These are phyloP conservation scores for Debaryomycetaceae sp. DNA, from an alignment of 1,139 yeast species.

Conservation along the genomic window DNA sequence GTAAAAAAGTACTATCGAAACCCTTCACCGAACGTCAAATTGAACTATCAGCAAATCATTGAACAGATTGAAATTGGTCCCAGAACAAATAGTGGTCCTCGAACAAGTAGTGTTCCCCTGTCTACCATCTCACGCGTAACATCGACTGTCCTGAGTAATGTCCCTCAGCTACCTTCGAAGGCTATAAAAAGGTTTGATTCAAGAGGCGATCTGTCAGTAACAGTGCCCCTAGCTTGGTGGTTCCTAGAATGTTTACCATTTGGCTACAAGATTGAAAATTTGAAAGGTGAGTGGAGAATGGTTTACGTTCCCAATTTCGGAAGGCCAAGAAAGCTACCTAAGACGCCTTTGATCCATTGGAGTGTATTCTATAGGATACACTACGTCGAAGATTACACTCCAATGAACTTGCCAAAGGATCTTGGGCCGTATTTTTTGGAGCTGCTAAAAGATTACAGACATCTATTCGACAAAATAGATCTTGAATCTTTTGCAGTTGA, in stretches of 20 bases:
- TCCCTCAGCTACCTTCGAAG: constrained; percentile 5
- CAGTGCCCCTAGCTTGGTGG: constrained; percentile 50
- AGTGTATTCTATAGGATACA: constrained; percentile 55
- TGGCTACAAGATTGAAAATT: constrained; percentile 46
- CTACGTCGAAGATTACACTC: constrained; percentile 41
- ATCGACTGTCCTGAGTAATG: not conserved
- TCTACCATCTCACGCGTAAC: not conserved
- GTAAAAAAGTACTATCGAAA: not conserved
- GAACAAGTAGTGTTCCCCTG: not conserved
- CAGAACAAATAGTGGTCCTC: constrained; percentile 1
- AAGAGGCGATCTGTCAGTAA: constrained; percentile 24
- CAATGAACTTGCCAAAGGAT: constrained; percentile 40
- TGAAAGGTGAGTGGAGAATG: constrained; percentile 45
- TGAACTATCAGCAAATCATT: constrained; percentile 8
- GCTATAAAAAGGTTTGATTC: constrained; percentile 27
- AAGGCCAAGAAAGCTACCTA: constrained; percentile 45
- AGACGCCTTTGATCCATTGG: constrained; percentile 53
- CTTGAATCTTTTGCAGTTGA: constrained; percentile 10
- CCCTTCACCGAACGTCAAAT: constrained; percentile 5
- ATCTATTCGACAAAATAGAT: constrained; percentile 6
- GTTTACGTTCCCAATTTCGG: constrained; percentile 54
- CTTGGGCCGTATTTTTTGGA: constrained; percentile 18
- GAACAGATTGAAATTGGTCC: constrained; percentile 6
- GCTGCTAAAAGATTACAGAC: constrained; percentile 15
- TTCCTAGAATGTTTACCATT: constrained; percentile 55